These are phyloP conservation scores for Tetracladium setigerum DNA, from an alignment of 495 filamentous ascomycete species.

Conservation along the genomic window DNA sequence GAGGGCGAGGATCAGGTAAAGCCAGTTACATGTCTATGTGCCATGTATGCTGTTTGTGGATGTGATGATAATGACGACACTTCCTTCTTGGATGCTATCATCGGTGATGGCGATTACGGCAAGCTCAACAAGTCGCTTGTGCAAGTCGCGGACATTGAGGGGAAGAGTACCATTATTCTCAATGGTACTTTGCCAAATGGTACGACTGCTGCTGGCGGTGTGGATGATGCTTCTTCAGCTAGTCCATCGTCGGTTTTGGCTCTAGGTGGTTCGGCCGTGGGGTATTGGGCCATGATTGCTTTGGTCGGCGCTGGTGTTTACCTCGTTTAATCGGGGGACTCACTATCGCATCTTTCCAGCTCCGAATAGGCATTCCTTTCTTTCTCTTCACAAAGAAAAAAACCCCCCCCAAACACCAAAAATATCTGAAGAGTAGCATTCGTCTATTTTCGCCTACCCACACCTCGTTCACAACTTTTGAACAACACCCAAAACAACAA, in stretches of 20 bases:
- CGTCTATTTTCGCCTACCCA: too few species aligned
- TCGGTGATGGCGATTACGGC: conserved; percentile 56
- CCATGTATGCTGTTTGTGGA: conserved; percentile 61
- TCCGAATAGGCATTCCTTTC: too few species aligned
- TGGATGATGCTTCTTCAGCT: conserved; percentile 31
- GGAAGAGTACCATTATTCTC: conserved; percentile 66
- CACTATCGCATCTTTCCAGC: not conserved
- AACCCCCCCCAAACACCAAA: too few species aligned
- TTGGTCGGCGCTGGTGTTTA: conserved; percentile 44
- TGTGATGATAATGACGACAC: conserved; percentile 64
- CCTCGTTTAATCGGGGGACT: conserved; percentile 17
- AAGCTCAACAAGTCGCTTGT: conserved; percentile 57
- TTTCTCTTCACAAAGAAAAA: too few species aligned
- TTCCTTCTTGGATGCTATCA: conserved; percentile 46
- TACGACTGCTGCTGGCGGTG: conserved; percentile 59
- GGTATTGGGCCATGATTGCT: conserved; percentile 56
- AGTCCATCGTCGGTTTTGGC: conserved; percentile 30
- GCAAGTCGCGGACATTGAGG: conserved; percentile 60
- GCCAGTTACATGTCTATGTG: conserved; percentile 69
- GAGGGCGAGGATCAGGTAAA: conserved; percentile 46
- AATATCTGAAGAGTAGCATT: too few species aligned
- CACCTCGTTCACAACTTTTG: too few species aligned
- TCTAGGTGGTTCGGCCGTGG: conserved; percentile 25
- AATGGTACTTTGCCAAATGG: conserved; percentile 85
- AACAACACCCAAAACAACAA: too few species aligned